phyloP scores from a whole-genome alignment of 2,329 filamentous ascomycete species.

The Trichophyton verrucosum region DNA sequence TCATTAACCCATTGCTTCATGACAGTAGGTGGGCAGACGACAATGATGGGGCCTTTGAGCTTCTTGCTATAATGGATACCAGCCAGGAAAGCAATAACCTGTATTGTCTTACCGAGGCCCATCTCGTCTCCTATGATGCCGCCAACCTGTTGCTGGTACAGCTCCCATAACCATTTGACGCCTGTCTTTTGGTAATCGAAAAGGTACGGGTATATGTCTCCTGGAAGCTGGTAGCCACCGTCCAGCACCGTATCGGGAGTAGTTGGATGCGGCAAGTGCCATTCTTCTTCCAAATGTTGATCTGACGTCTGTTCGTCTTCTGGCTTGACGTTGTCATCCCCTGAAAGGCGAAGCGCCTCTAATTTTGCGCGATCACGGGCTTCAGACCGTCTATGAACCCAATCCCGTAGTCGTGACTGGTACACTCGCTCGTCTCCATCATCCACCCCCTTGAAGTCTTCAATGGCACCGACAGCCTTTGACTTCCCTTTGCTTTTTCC shows the following conservation, averaged over 20 bases:
- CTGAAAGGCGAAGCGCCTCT: slow-evolving; percentile 22
- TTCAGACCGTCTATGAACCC: slow-evolving; percentile 53
- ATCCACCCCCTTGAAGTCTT: slow-evolving; percentile 57
- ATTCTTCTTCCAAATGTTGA: slow-evolving; percentile 45
- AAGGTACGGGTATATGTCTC: slow-evolving; percentile 81
- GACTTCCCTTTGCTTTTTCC: slow-evolving; percentile 21
- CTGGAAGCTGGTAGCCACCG: slow-evolving; percentile 67
- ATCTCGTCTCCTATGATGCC: slow-evolving; percentile 97
- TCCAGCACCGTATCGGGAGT: slow-evolving; percentile 63
- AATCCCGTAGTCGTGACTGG: slow-evolving; percentile 59
- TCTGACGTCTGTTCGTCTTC: slow-evolving; percentile 2
- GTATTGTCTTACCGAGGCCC: slow-evolving; percentile 92
- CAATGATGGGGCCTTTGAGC: slow-evolving; percentile 70
- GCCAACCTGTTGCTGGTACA: slow-evolving; percentile 79
- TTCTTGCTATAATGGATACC: slow-evolving; percentile 84
- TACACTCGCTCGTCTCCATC: slow-evolving; percentile 82
- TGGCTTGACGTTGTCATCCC: slow-evolving; percentile 24
- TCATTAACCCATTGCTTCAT: slow-evolving; percentile 98
- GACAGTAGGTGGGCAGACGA: slow-evolving; percentile 88
- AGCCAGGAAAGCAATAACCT: slow-evolving; percentile 70
- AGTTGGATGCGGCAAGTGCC: slow-evolving; percentile 76
- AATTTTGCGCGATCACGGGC: slow-evolving; percentile 42
- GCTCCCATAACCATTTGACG: slow-evolving; percentile 88
- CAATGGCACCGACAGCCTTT: slow-evolving; percentile 27
- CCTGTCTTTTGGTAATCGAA: slow-evolving; percentile 97